Evolutionary conservation across 1,284 basidiomycete genomes (phyloP).

Genomic region (Pseudomicrostroma phylloplanum): DNA sequence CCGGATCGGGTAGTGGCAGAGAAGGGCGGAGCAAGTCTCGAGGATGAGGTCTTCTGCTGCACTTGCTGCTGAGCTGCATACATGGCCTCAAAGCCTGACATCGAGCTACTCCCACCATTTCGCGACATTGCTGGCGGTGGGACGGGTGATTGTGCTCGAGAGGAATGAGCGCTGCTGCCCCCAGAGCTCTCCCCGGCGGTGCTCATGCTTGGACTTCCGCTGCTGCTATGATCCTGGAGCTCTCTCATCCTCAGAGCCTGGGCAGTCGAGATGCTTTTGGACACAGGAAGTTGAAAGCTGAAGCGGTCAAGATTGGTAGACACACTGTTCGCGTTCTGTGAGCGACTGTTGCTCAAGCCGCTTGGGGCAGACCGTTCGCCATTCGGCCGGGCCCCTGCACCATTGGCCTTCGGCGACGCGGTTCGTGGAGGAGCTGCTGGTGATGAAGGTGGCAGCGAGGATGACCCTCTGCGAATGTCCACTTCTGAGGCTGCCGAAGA

Average conservation of each 20-base stretch:
- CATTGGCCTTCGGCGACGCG: neutral
- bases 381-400: neutral
- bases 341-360: neutral
- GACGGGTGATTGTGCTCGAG: neutral
- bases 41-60: neutral
- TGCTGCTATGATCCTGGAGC: neutral
- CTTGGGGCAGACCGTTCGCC: neutral
- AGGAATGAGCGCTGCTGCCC: neutral
- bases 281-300: neutral
- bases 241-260: neutral
- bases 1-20: neutral
- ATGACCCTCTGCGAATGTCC: neutral
- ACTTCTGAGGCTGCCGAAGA: neutral
- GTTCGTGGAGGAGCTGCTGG: neutral
- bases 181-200: neutral
- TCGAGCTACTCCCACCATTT: neutral
- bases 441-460: neutral
- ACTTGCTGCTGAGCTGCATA: conserved; percentile 1
- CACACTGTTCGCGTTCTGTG: neutral
- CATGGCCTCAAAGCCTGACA: neutral
- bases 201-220: neutral
- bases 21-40: neutral
- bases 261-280: neutral
- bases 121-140: neutral
- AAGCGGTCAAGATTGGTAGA: neutral